phyloP scores from a whole-genome alignment of 164 flowering plant genomes.

The Piper betle region DNA sequence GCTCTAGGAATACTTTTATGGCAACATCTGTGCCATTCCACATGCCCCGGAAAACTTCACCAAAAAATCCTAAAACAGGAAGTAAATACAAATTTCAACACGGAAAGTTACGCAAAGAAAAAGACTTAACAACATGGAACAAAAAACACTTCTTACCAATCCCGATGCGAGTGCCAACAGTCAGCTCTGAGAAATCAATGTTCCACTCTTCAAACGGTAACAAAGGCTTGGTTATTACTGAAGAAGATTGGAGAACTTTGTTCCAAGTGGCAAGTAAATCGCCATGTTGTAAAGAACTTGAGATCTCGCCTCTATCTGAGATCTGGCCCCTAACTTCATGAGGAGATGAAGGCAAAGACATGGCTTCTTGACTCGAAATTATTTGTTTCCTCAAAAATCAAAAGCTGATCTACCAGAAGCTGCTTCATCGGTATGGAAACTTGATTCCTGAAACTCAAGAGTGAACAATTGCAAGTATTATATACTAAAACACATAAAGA shows the following conservation, averaged over 20 bases:
- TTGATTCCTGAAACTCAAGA: conserved; percentile 22
- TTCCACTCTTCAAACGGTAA: conserved; percentile 88
- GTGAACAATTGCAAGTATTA: neutral
- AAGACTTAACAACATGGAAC: too few relatives aligned
- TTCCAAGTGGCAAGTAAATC: conserved; percentile 67
- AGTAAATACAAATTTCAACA: too few relatives aligned
- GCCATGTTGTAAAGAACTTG: conserved; percentile 19
- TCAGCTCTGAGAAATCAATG: conserved; percentile 84
- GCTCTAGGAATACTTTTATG: conserved; percentile 86
- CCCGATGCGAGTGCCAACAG: conserved; percentile 96
- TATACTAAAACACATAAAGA: neutral
- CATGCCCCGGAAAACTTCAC: conserved; percentile 92
- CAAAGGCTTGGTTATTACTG: conserved; percentile 51
- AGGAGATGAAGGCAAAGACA: conserved; percentile 93
- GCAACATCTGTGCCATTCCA: conserved; percentile 99
- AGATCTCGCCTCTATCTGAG: conserved; percentile 31
- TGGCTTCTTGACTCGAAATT: conserved; percentile 55
- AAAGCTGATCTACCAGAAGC: conserved; percentile 36
- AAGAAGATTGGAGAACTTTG: conserved; percentile 55
- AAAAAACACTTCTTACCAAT: conserved; percentile 50
- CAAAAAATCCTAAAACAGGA: conserved; percentile 59
- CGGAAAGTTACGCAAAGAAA: too few relatives aligned
- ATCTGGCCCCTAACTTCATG: conserved; percentile 42
- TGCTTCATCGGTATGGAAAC: conserved; percentile 14
- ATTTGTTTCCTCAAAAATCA: conserved; percentile 28